Evolutionary conservation across 2,329 filamentous ascomycete genomes (phyloP), one percentile per base, ranked within the genome.

Genomic region (Xylaria sp.): DNA sequence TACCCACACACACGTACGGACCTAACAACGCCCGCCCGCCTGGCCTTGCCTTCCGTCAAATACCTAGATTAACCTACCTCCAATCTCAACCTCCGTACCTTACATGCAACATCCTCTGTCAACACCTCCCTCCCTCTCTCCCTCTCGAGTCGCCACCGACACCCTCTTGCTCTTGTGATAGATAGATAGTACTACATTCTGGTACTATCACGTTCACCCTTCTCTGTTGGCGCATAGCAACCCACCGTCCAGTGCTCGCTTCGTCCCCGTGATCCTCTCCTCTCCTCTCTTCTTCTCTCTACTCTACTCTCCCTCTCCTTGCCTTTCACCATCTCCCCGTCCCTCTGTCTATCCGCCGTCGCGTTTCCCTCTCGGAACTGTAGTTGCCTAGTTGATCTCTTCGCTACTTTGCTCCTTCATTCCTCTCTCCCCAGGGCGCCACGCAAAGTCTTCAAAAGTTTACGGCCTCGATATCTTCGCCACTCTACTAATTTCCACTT

Each of bases 71-170:
- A n/a, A n/a, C n/a, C n/a, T n/a, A n/a, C n/a, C n/a, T n/a, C n/a
- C n/a, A n/a, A n/a, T 31, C 28, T 31, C 9, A 31, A 31, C 28
- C 28, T 31, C 28, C 31, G 9, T 35, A 31, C 37, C 38, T 15
- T 31, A 15, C 17, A 23, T 14, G 8, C 9, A 11, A 31, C n/a
- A 17, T 35, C 28, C 17, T 38, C 53, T 3, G 14, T 19, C 33
- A 5, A 50, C 46, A 9, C 19, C 8, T 9, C 46, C 19, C 14
- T 3, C 28, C n/a, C 53, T 47, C 31, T 46, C 49, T 60, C 37
- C 52, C 51, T 64, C 57, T 61, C 56, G 40, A 63, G 52, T 65
- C 45, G 55, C 67, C 60, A 64, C 64, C 64, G 57, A 12, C n/a
- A n/a, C n/a, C 15, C 33, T 17, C 53, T 57, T 59, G 47, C 35